Evolutionary conservation across 2,329 filamentous ascomycete genomes (phyloP), one percentile per base, ranked within the genome.

Genomic region (Cladosporium cucumerinum): DNA sequence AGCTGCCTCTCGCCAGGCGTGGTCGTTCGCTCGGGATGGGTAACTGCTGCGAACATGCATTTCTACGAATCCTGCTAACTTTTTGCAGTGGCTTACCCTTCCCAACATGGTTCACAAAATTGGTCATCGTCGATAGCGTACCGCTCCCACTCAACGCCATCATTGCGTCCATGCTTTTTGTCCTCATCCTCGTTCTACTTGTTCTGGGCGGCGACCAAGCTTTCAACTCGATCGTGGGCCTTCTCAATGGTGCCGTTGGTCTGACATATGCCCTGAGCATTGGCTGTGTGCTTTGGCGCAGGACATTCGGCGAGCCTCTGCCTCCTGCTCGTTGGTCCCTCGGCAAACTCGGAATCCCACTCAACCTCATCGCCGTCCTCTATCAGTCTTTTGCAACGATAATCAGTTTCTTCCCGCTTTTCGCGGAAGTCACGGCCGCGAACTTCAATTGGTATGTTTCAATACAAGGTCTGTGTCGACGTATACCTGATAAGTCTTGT

Each of bases 1-100:
- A 25, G 60, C 49, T 23, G 77, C 77, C 4, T 79, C 78, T 16
- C 76, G 78, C 12, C 78, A 80, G 72, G 72, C 77, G 10, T 82
- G 73, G 61, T 78, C 79, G 0, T 81, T 81, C 66, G 72, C 34
- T 67, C 76, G 79, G 21, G 80, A 70, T 23, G 58, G 48, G 48
- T 51, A 51, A 14, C 11, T 46, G 3, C 18, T 7, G 1, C 12
- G n/a, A 21, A 5, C 18, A 11, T 46, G 14, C 6, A 21, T 2
- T 21, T 10, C n/a, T 21, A 7, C 2, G n/a, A 46, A n/a, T 21
- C 8, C 7, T 46, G n/a, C 48, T 51, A 6, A 51, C 48, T 16
- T 3, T 18, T 6, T 11, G 23, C 4, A 51, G 61, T 30, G 60
- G 49, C 18, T 21, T 55, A 8, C 52, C 60, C 16, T 63, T 55